Percentiles rank a stretch among this genome's conserved stretches.
Evolutionary conservation across 495 filamentous ascomycete species (phyloP).

Genomic region (Durotheca rogersii): DNA sequence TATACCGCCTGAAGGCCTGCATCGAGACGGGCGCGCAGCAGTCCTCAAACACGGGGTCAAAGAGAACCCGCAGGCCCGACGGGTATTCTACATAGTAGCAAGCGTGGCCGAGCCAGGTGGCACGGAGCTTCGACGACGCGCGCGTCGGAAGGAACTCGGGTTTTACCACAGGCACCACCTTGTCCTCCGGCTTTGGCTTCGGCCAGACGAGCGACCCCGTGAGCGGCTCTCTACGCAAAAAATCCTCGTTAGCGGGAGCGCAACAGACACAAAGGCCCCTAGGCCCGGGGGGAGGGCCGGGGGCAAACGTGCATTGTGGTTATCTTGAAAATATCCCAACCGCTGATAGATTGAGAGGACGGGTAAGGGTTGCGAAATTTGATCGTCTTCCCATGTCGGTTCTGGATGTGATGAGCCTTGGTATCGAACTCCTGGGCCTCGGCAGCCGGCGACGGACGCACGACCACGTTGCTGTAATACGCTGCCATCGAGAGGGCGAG

Average conservation of each 20-base stretch:
- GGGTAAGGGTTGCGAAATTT: slow-evolving; percentile 41
- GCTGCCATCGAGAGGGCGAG: slow-evolving; percentile 26
- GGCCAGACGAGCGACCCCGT: slow-evolving; percentile 5
- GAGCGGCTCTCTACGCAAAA: background rate
- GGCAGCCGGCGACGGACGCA: slow-evolving; percentile 9
- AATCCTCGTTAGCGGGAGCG: too few species aligned
- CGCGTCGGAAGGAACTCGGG: slow-evolving; percentile 68
- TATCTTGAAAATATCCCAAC: too few species aligned
- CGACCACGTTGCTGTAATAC: slow-evolving; percentile 33
- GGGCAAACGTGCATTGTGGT: too few species aligned
- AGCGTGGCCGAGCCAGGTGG: slow-evolving; percentile 96
- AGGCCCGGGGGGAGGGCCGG: too few species aligned
- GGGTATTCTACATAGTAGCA: slow-evolving; percentile 95
- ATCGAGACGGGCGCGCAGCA: slow-evolving; percentile 77
- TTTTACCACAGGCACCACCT: slow-evolving; percentile 62
- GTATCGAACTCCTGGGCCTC: slow-evolving; percentile 31
- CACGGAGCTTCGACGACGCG: slow-evolving; percentile 63
- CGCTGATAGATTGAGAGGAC: too few species aligned
- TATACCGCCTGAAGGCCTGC: slow-evolving; percentile 78
- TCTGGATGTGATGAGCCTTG: slow-evolving; percentile 39
- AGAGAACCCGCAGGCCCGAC: slow-evolving; percentile 80
- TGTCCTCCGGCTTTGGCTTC: slow-evolving; percentile 62
- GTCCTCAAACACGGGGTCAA: slow-evolving; percentile 92
- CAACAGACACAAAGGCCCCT: too few species aligned
- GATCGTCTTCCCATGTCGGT: slow-evolving; percentile 34